These are phyloP conservation scores for Colletotrichum limetticola DNA, from an alignment of 2,329 filamentous ascomycete genomes.

Conservation along the genomic window DNA sequence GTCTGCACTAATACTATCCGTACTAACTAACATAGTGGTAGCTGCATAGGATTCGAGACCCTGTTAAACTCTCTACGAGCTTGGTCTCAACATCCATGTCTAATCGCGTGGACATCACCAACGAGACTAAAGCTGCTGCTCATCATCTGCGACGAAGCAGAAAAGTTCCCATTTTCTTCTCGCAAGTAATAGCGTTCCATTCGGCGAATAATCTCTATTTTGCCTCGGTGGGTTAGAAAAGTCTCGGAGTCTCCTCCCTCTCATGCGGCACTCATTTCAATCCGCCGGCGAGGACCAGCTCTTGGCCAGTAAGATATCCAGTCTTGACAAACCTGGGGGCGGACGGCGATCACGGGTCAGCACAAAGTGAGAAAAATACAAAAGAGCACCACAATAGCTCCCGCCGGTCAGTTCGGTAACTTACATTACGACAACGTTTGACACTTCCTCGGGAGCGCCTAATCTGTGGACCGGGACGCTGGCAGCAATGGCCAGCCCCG, in stretches of 20 bases:
- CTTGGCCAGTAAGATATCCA: constrained; percentile 43
- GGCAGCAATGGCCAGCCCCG: constrained; percentile 47
- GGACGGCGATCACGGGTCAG: background rate
- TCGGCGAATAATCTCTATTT: background rate
- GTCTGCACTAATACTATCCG: too few relatives aligned
- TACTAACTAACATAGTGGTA: too few relatives aligned
- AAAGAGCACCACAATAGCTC: background rate
- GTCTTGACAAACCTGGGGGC: constrained; percentile 42
- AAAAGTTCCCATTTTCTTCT: background rate
- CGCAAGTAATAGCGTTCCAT: background rate
- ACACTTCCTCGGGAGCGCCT: constrained; percentile 47
- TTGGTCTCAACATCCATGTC: background rate
- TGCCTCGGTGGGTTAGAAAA: background rate
- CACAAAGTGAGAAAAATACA: background rate
- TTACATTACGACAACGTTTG: constrained; percentile 47
- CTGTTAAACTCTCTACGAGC: background rate
- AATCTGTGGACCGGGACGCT: constrained; percentile 47
- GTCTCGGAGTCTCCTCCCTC: background rate
- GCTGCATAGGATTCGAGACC: background rate
- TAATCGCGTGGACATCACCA: background rate
- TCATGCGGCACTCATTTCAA: constrained; percentile 34
- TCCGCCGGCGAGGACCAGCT: constrained; percentile 41
- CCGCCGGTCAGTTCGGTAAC: constrained; percentile 38
- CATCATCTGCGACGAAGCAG: background rate
- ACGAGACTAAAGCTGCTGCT: background rate